These are phyloP conservation scores for Talaromyces nanjingensis DNA, from an alignment of 495 filamentous ascomycete species.

Conservation along the genomic window DNA sequence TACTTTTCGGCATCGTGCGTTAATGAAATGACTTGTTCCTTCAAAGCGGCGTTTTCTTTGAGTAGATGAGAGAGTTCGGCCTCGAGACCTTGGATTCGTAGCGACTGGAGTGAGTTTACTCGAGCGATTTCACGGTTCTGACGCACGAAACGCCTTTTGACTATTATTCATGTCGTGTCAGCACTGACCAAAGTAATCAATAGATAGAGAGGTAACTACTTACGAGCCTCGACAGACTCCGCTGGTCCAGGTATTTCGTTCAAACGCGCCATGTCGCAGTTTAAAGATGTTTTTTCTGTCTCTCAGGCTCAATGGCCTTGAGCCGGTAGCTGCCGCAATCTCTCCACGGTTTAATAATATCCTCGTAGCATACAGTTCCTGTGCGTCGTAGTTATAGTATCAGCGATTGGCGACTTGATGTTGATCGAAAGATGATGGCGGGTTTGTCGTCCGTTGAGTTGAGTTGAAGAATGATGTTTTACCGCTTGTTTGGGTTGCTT, in stretches of 20 bases:
- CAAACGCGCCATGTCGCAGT: constrained; percentile 69
- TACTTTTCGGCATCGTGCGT: constrained; percentile 57
- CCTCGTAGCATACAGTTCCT: not conserved
- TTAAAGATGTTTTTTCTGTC: not conserved
- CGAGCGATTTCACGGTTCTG: constrained; percentile 93
- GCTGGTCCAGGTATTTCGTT: constrained; percentile 66
- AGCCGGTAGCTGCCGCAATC: not conserved
- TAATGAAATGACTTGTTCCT: constrained; percentile 68
- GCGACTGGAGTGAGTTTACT: constrained; percentile 83
- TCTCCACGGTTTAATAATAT: not conserved
- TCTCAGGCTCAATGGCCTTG: not conserved
- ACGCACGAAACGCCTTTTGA: constrained; percentile 77
- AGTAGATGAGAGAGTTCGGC: constrained; percentile 75
- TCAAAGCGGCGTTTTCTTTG: constrained; percentile 79
- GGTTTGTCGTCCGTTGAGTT: not conserved
- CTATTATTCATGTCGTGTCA: constrained; percentile 29
- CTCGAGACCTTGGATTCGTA: constrained; percentile 82
- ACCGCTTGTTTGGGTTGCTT: constrained; percentile 12
- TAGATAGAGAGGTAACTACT: constrained; percentile 26
- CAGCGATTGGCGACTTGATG: not conserved
- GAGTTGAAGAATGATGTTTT: not conserved
- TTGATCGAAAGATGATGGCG: not conserved
- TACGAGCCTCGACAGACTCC: constrained; percentile 78
- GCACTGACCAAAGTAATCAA: not conserved
- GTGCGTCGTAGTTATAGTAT: not conserved